These are phyloP conservation scores for Trapa bicornis DNA, from an alignment of 345 rosid species.

Conservation along the genomic window DNA sequence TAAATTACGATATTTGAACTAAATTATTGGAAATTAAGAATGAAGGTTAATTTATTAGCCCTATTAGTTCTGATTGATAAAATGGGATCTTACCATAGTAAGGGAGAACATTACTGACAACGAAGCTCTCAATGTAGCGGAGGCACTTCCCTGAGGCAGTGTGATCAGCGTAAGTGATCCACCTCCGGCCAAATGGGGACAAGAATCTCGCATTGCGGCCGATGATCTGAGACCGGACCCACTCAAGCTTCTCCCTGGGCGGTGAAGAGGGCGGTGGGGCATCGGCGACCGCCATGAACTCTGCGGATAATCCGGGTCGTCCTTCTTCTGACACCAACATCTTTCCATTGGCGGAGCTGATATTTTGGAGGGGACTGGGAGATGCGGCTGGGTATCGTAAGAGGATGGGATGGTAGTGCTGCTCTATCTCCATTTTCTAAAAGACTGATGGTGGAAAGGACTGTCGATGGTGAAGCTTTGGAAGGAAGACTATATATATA, in stretches of 20 bases:
- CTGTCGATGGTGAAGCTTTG: not conserved
- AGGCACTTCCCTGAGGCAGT: slow-evolving; percentile 48
- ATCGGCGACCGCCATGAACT: not conserved
- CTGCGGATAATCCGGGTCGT: not conserved
- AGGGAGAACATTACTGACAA: slow-evolving; percentile 38
- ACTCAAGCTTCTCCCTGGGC: slow-evolving; percentile 18
- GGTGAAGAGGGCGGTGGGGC: not conserved
- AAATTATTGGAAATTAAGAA: no score
- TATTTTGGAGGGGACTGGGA: not conserved
- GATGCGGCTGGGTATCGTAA: not conserved
- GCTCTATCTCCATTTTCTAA: not conserved
- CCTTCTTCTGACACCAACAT: no score
- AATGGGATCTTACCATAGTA: slow-evolving; percentile 25
- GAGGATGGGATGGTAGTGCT: not conserved
- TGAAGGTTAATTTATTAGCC: no score
- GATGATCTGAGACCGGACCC: slow-evolving; percentile 44
- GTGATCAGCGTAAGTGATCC: slow-evolving; percentile 45
- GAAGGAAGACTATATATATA: not conserved
- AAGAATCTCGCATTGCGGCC: slow-evolving; percentile 25
- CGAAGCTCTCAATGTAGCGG: slow-evolving; percentile 34
- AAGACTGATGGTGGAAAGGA: not conserved
- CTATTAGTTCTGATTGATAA: no score
- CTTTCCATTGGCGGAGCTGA: not conserved
- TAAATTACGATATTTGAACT: no score
- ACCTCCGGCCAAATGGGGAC: slow-evolving; percentile 39